These are phyloP conservation scores for Pleurotus cornucopiae DNA, from an alignment of 768 basidiomycete species.

Conservation along the genomic window DNA sequence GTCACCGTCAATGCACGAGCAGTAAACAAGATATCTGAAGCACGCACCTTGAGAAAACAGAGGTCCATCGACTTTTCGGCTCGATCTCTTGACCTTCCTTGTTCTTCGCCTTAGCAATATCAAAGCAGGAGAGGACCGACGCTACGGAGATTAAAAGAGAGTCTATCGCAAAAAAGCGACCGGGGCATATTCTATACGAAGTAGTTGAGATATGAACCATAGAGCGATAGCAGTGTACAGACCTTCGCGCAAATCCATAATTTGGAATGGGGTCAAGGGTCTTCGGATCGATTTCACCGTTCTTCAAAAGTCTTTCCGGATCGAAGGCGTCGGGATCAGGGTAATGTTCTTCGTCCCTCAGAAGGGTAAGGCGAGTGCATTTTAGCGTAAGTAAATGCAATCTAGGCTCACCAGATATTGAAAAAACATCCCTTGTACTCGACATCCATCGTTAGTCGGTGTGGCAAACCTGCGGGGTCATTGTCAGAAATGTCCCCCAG, in stretches of 20 bases:
- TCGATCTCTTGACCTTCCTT: constrained; percentile 40
- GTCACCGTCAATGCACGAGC: background rate
- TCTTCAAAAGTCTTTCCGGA: constrained; percentile 30
- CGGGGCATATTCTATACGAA: constrained; percentile 56
- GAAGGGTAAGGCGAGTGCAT: constrained; percentile 12
- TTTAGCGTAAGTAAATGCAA: background rate
- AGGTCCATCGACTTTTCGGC: constrained; percentile 49
- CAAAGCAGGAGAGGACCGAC: constrained; percentile 12
- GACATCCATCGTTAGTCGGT: constrained; percentile 20
- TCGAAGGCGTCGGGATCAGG: constrained; percentile 28
- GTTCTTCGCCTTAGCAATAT: constrained; percentile 32
- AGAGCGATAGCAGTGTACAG: constrained; percentile 7
- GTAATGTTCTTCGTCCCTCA: constrained; percentile 23
- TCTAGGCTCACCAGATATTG: constrained; percentile 28
- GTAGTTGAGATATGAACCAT: background rate
- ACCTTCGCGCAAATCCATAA: constrained; percentile 39
- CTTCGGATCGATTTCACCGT: constrained; percentile 15
- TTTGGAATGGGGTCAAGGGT: constrained; percentile 20
- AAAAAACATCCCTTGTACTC: constrained; percentile 26
- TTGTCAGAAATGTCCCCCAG: background rate
- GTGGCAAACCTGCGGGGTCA: constrained; percentile 11
- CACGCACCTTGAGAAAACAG: constrained; percentile 57
- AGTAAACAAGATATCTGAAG: background rate
- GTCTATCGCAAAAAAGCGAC: constrained; percentile 55
- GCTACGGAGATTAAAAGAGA: constrained; percentile 26